Evolutionary conservation across 2,329 filamentous ascomycete genomes (phyloP), one percentile per base, ranked within the genome.

Genomic region (Pyrenophora graminea): DNA sequence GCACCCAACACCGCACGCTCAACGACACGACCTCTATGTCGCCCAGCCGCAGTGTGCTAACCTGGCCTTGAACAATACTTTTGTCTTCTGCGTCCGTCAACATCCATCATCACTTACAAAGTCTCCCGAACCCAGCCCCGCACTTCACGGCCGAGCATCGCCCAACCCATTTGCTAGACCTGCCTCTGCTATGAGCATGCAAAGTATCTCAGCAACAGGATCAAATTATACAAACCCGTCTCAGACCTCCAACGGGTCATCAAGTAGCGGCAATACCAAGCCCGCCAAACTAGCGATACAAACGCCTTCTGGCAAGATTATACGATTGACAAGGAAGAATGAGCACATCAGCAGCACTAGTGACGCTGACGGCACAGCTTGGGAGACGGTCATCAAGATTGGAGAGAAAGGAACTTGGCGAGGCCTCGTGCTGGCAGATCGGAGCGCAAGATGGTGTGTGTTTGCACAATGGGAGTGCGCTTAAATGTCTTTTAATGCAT

Each of bases 1-100:
- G 4, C 94, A 99, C 71, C 95, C 95, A 6, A 99, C 94, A 2
- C 94, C 94, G 7, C 94, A 99, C 72, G 94, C 94, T n/a, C 91
- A 96, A 69, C 85, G 93, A 36, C 92, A 99, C 73, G 94, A 99
- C 70, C 86, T 99, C 51, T 99, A 99, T 73, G 90, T 99, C 57
- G 90, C 92, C 38, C 94, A 97, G 69, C 94, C 95, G 1, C 95
- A 99, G 73, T 99, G 94, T 71, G 83, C 88, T 59, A 85, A 87
- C 21, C 80, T 99, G 23, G 92, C 91, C 1, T 80, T 96, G 48
- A 97, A 97, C 78, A 97, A 99, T 71, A 99, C 94, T 0, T 99
- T 97, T 69, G 93, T 99, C 23, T 99, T 99, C 73, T 89, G 89
- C 45, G 89, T 99, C 54, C 89, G 94, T 39, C 94, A 99, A 69